A percentile compares a stretch with the other conserved stretches of the same genome.
phyloP scores from a whole-genome alignment of 495 filamentous ascomycete genomes.

The Penicillium argentinense region DNA sequence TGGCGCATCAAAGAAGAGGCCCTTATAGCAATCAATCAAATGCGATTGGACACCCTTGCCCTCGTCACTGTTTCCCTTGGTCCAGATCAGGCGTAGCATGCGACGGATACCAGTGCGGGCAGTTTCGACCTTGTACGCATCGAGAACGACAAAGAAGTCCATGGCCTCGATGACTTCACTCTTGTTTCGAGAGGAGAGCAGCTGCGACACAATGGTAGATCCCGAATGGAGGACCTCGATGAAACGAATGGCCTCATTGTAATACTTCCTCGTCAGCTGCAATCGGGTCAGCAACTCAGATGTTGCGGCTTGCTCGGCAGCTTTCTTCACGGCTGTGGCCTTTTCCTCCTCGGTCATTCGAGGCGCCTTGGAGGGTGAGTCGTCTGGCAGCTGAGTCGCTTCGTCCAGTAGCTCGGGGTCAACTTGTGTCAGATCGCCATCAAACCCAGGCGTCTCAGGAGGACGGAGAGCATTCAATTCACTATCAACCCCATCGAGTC shows the following conservation, averaged over 20 bases:
- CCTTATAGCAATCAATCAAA: conserved; percentile 94
- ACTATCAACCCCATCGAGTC: conserved; percentile 75
- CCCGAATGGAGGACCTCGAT: conserved; percentile 89
- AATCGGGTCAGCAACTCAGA: conserved; percentile 82
- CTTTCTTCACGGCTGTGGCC: conserved; percentile 56
- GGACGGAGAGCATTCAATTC: conserved; percentile 82
- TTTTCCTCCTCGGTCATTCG: conserved; percentile 60
- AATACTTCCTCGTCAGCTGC: conserved; percentile 85
- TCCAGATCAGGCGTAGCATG: conserved; percentile 98
- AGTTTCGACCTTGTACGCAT: conserved; percentile 93
- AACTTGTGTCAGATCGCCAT: conserved; percentile 56
- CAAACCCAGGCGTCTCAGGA: conserved; percentile 73
- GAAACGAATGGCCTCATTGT: conserved; percentile 87
- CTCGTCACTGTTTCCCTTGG: conserved; percentile 98
- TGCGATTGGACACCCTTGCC: conserved; percentile 97
- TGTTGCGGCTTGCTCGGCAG: conserved; percentile 67
- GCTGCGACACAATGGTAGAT: conserved; percentile 73
- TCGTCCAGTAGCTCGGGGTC: conserved; percentile 84
- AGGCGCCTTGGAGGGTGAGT: conserved; percentile 60
- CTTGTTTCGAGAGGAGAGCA: conserved; percentile 92
- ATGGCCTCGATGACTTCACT: conserved; percentile 98
- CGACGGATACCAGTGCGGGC: conserved; percentile 84
- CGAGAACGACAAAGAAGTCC: conserved; percentile 94
- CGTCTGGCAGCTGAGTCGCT: conserved; percentile 74
- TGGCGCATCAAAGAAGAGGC: conserved; percentile 92